Conservation (phyloP, 768 basidiomycete species). For the Scleroderma bovista region DNA sequence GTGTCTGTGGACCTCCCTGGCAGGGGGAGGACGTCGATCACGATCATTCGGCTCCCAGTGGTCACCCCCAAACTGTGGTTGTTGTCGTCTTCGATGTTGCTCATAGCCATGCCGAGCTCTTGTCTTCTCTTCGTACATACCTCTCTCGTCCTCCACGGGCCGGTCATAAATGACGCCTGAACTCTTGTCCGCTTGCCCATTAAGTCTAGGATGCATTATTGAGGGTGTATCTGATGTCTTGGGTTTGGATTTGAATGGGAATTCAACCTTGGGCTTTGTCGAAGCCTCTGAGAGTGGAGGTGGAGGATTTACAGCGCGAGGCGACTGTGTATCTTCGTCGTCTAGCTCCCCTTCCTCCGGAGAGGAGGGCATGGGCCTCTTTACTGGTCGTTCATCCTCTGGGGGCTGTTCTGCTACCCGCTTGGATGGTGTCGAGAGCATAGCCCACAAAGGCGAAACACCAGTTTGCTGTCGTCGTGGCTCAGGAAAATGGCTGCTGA, state of each 20-base stretch:
- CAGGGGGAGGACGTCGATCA: conserved; percentile 18
- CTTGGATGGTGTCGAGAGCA: conserved; percentile 36
- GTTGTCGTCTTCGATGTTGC: conserved; percentile 2
- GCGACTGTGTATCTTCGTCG: conserved; percentile 35
- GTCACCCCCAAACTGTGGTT: conserved; percentile 4
- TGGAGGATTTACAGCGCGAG: conserved; percentile 16
- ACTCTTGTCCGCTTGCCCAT: conserved; percentile 13
- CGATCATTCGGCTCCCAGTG: conserved; percentile 25
- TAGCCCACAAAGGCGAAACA: neutral
- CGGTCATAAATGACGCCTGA: conserved; percentile 31
- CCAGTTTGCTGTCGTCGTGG: neutral
- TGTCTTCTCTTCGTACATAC: conserved; percentile 29
- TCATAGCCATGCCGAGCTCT: conserved; percentile 17
- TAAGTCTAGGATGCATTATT: conserved; percentile 17
- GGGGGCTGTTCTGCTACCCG: conserved; percentile 54
- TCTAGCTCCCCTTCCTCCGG: conserved; percentile 84
- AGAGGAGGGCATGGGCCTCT: conserved; percentile 52
- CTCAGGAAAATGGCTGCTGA: conserved; percentile 9
- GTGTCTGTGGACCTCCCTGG: conserved; percentile 21
- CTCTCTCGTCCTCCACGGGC: conserved; percentile 41
- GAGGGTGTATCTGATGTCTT: conserved; percentile 28
- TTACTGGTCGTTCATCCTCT: conserved; percentile 42
- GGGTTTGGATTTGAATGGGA: conserved; percentile 65
- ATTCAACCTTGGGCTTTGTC: conserved; percentile 47
- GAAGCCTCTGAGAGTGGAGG: conserved; percentile 24